Evolutionary conservation across 2,329 filamentous ascomycete genomes (phyloP).

Genomic region (Mycocentrospora acerina): DNA sequence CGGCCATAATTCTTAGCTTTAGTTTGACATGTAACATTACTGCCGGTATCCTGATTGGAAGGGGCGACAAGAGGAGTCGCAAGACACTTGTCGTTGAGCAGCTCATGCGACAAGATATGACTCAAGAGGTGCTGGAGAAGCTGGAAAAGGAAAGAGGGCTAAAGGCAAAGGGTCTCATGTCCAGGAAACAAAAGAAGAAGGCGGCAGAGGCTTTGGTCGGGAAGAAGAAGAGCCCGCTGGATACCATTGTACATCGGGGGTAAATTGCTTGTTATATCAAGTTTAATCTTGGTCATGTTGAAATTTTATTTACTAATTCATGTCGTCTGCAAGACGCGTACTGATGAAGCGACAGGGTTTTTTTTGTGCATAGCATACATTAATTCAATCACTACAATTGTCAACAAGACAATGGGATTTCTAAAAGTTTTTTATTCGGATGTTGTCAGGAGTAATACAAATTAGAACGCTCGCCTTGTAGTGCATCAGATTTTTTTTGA

Average conservation of each 20-base stretch:
- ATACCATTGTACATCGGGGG: slow-evolving; percentile 29
- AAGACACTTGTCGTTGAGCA: slow-evolving; percentile 84
- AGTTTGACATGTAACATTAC: slow-evolving; percentile 77
- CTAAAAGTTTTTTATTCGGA: too few relatives aligned
- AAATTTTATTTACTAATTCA: too few relatives aligned
- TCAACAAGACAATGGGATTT: too few relatives aligned
- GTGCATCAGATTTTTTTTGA: too few relatives aligned
- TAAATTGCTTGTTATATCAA: slow-evolving; percentile 9
- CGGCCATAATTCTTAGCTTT: slow-evolving; percentile 76
- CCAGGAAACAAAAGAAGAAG: slow-evolving; percentile 25
- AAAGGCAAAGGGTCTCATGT: slow-evolving; percentile 30
- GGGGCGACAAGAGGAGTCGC: slow-evolving; percentile 73
- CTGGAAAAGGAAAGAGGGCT: slow-evolving; percentile 49
- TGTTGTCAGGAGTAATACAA: too few relatives aligned
- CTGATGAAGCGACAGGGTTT: too few relatives aligned
- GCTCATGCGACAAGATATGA: slow-evolving; percentile 74
- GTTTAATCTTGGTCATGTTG: too few relatives aligned
- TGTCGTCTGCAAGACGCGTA: too few relatives aligned
- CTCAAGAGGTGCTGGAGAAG: slow-evolving; percentile 62
- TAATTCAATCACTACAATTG: too few relatives aligned
- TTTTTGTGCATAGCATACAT: too few relatives aligned
- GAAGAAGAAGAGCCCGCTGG: slow-evolving; percentile 26
- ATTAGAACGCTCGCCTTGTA: too few relatives aligned
- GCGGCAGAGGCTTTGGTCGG: slow-evolving; percentile 19
- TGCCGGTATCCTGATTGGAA: slow-evolving; percentile 72